Conservation (phyloP, 2,329 filamentous ascomycete genomes). For the Beauveria asiatica region DNA sequence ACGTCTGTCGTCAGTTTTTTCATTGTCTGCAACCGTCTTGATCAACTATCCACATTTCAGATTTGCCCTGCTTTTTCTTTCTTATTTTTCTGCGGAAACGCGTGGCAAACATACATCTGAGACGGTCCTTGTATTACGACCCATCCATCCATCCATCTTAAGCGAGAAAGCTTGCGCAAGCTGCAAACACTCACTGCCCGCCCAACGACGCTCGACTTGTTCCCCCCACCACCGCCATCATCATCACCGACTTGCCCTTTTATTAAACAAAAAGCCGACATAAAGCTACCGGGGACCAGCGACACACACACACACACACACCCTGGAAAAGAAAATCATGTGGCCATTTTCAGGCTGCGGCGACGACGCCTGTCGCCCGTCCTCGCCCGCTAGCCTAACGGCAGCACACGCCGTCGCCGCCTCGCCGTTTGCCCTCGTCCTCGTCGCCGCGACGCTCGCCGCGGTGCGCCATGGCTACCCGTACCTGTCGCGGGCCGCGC, state of each 20-base stretch:
- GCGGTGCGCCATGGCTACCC: slow-evolving; percentile 65
- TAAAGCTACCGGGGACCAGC: not conserved
- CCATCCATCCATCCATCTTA: not conserved
- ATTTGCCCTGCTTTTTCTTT: no score
- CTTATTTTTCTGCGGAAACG: no score
- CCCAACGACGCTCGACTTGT: not conserved
- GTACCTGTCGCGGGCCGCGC: slow-evolving; percentile 48
- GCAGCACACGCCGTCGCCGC: slow-evolving; percentile 49
- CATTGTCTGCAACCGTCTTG: no score
- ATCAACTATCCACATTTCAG: no score
- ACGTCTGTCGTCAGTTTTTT: no score
- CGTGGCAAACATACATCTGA: no score
- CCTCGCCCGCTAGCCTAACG: slow-evolving; percentile 31
- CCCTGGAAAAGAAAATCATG: slow-evolving; percentile 21
- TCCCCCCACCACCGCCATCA: no score
- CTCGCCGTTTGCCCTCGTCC: slow-evolving; percentile 63
- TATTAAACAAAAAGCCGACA: not conserved
- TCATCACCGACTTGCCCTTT: not conserved
- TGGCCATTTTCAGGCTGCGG: slow-evolving; percentile 43
- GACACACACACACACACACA: no score
- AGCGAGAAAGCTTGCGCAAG: not conserved
- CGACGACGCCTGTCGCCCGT: slow-evolving; percentile 47
- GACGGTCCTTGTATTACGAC: no score
- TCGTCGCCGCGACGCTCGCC: slow-evolving; percentile 51
- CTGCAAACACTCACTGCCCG: not conserved